Percentiles rank a stretch among this genome's conserved stretches.
These are phyloP conservation scores for Phytophthora ohioensis DNA, from an alignment of 352 stramenopile species.

Conservation along the genomic window DNA sequence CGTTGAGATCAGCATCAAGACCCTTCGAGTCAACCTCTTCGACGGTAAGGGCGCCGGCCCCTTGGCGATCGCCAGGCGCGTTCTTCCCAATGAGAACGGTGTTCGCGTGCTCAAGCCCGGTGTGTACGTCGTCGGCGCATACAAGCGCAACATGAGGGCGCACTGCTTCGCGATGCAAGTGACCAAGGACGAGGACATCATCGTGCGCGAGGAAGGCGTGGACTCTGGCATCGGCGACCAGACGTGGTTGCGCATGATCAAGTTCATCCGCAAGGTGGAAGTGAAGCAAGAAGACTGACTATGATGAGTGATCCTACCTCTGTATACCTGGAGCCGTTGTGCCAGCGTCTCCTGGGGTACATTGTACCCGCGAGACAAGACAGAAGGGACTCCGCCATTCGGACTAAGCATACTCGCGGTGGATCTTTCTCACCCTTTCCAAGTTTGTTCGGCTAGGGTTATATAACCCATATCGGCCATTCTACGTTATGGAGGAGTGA, in stretches of 20 bases:
- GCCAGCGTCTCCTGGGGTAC: conserved; percentile 2
- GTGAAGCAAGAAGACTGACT: not conserved
- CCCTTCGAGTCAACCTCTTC: not conserved
- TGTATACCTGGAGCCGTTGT: conserved; percentile 9
- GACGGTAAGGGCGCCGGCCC: not conserved
- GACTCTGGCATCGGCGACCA: not conserved
- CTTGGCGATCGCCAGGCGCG: not conserved
- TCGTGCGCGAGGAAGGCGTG: no score
- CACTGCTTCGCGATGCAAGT: conserved; percentile 2
- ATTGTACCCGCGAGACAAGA: not conserved
- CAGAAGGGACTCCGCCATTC: conserved; percentile 2
- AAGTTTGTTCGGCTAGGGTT: conserved; percentile 11
- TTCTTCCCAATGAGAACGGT: not conserved
- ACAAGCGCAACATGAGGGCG: not conserved
- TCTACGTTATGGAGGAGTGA: no score
- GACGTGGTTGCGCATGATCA: not conserved
- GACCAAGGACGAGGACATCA: not conserved
- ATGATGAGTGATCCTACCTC: not conserved
- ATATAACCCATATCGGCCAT: no score
- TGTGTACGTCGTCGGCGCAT: not conserved
- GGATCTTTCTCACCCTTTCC: conserved; percentile 12
- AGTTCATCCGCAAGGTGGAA: not conserved
- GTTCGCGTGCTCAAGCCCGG: not conserved
- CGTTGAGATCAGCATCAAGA: not conserved
- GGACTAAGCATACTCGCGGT: conserved; percentile 8